Conservation (phyloP, 2,329 filamentous ascomycete genomes). For the Nannizziopsis barbatae region DNA sequence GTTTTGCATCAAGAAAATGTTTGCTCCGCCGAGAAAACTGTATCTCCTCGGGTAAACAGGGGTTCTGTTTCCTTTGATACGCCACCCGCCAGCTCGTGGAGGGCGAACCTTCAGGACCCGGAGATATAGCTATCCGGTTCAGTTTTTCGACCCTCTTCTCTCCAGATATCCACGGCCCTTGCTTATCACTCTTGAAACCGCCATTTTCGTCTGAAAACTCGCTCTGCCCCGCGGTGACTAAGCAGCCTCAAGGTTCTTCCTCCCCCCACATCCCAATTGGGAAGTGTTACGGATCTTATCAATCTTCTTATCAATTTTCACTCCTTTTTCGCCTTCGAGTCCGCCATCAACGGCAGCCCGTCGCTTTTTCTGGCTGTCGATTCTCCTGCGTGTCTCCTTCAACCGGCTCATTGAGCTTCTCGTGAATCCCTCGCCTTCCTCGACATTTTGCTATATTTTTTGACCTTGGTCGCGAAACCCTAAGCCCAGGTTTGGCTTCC, state of each 20-base stretch:
- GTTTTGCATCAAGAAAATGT: background rate
- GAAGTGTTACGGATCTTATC: slow-evolving; percentile 10
- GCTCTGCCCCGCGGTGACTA: slow-evolving; percentile 10
- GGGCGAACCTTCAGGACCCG: background rate
- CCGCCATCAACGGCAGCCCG: background rate
- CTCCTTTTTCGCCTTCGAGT: background rate
- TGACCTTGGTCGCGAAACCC: background rate
- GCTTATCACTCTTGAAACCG: no score
- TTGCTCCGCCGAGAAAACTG: background rate
- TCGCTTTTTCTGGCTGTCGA: background rate
- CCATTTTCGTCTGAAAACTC: background rate
- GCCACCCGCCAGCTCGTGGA: background rate
- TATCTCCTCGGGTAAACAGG: slow-evolving; percentile 5
- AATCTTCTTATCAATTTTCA: slow-evolving; percentile 4
- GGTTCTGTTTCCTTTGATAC: background rate
- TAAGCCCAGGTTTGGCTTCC: background rate
- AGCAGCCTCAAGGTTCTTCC: slow-evolving; percentile 2
- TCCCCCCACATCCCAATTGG: slow-evolving; percentile 3
- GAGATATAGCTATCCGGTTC: no score
- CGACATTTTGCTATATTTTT: background rate
- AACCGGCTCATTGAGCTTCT: background rate
- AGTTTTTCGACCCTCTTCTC: no score
- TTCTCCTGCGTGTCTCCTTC: background rate
- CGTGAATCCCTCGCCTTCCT: background rate
- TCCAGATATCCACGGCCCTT: no score